Conservation (phyloP, 331 rosid genomes). For the Quercus tomentella region DNA sequence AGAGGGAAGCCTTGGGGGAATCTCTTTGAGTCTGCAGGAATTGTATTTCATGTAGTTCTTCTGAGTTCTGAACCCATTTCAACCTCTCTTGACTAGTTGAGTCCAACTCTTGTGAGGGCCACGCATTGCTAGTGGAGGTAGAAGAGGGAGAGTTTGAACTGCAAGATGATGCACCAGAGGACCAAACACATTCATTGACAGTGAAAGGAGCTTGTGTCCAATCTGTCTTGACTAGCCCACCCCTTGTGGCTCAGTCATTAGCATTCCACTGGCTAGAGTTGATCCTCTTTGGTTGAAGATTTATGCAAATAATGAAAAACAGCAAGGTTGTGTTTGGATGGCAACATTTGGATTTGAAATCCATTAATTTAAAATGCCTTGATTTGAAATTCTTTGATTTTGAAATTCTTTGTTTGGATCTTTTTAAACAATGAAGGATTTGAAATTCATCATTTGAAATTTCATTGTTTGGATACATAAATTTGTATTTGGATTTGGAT, state of each 20-base stretch:
- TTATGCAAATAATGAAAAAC: no score
- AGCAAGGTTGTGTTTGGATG: no score
- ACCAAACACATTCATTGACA: slow-evolving; percentile 23
- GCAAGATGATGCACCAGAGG: slow-evolving; percentile 33
- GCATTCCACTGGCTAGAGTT: slow-evolving; percentile 48
- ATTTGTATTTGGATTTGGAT: no score
- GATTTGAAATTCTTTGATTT: no score
- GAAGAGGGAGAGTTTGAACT: slow-evolving; percentile 6
- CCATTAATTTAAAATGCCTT: no score
- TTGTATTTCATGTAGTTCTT: slow-evolving; percentile 44
- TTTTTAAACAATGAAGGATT: no score
- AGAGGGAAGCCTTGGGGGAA: slow-evolving; percentile 42
- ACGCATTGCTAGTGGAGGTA: neutral
- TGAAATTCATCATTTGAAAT: no score
- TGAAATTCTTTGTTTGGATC: no score
- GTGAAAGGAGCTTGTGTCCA: slow-evolving; percentile 45
- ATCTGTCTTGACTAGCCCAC: slow-evolving; percentile 46
- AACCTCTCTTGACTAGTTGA: slow-evolving; percentile 18
- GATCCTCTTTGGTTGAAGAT: slow-evolving; percentile 27
- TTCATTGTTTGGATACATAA: no score
- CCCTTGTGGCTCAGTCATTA: slow-evolving; percentile 54
- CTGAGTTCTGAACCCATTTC: slow-evolving; percentile 28
- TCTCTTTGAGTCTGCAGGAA: slow-evolving; percentile 34
- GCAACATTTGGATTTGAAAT: no score
- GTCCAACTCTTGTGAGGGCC: slow-evolving; percentile 32